phyloP scores from a whole-genome alignment of 768 basidiomycete species.

The Chalciporus chontae region DNA sequence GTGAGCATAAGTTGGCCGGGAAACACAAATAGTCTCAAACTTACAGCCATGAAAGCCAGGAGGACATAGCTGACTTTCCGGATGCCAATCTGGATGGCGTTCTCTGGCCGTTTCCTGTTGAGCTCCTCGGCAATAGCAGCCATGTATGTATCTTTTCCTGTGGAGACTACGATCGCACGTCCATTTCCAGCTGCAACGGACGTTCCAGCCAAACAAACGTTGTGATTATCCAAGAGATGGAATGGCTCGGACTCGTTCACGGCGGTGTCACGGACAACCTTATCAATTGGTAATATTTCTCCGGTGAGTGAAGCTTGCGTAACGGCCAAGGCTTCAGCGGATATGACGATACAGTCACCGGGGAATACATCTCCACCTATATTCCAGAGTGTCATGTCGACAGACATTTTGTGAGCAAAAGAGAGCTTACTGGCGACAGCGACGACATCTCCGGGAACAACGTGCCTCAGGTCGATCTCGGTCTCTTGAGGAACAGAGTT shows the following conservation, averaged over 20 bases:
- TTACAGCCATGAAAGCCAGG: constrained; percentile 30
- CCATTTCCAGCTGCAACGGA: constrained; percentile 34
- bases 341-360: constrained; percentile 33
- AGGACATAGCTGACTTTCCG: constrained; percentile 33
- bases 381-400: background rate
- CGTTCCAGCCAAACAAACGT: constrained; percentile 33
- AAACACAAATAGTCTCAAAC: constrained; percentile 1
- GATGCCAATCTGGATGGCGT: constrained; percentile 33
- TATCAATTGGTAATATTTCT: constrained; percentile 34
- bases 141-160: constrained; percentile 33
- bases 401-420: background rate
- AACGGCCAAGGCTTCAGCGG: constrained; percentile 30
- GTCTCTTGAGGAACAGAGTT: constrained; percentile 20
- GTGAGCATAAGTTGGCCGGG: background rate
- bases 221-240: constrained; percentile 32
- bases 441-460: constrained; percentile 34
- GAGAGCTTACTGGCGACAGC: constrained; percentile 25
- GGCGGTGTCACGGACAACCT: constrained; percentile 18
- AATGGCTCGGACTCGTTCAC: constrained; percentile 18
- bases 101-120: constrained; percentile 30
- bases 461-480: constrained; percentile 29
- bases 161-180: constrained; percentile 28
- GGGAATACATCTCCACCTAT: constrained; percentile 35
- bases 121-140: constrained; percentile 35
- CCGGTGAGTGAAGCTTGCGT: constrained; percentile 36